Evolutionary conservation across 768 basidiomycete species (phyloP), one percentile per base, ranked within the genome.

Genomic region (Omphalotus guepiniiformis): DNA sequence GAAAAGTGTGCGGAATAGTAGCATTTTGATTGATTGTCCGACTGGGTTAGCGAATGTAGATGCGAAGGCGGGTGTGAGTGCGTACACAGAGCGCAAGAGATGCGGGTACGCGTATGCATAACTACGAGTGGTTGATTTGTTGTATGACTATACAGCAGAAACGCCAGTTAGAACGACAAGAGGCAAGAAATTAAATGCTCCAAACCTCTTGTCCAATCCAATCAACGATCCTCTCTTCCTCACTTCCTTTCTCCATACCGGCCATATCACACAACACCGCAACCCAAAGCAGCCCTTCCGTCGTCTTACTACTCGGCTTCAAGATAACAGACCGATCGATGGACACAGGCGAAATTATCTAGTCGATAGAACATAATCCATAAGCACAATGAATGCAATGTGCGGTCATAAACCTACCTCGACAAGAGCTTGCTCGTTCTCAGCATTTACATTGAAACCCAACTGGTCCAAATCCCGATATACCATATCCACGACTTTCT

Each of bases 231-330:
- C n/a, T n/a, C n/a, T n/a, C n/a, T n/a, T n/a, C n/a, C n/a, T n/a
- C n/a, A n/a, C n/a, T n/a, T n/a, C n/a, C n/a, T n/a, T n/a, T n/a
- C n/a, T 63, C 69, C 19, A 85, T 73, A n/a, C 60, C 54, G 9
- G 80, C 64, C 6, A 88, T 59, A 18, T 76, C 51, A 0, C 72
- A 71, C 21, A 88, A 48, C 22, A 86, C 59, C 3, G 80, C 75
- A 5, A 78, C 64, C 57, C 85, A 84, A 46, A 89, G 60, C 61
- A 76, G 77, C 30, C 70, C 64, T 6, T 73, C 53, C 1, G 87
- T 84, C 29, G 59, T 72, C 50, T 67, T 72, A 56, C 79, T 83
- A 42, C 66, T 79, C 2, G 85, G 82, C 59, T 87, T 91, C 8
- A 67, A n/a, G 56, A 4, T 65, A 56, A 41, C 58, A 39, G 12